phyloP scores from a whole-genome alignment of 2,329 filamentous ascomycete genomes.

The Chaetomiaceae sp. region DNA sequence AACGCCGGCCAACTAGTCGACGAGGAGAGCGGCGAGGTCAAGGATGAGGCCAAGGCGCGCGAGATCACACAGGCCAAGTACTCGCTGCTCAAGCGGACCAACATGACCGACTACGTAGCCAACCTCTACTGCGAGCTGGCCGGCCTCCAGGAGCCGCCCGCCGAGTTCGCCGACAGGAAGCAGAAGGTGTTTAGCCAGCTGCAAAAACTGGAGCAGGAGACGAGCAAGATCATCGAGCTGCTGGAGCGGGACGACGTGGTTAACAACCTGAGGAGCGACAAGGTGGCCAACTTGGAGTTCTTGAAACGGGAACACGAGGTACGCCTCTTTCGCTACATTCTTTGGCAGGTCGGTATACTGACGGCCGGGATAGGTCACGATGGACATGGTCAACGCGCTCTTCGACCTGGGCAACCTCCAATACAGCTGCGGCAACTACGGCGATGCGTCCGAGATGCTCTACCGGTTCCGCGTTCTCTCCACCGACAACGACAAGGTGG shows the following conservation, averaged over 20 bases:
- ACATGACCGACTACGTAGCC: constrained; percentile 98
- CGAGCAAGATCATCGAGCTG: constrained; percentile 80
- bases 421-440: constrained; percentile 96
- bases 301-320: constrained; percentile 93
- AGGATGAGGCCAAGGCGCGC: constrained; percentile 52
- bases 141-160: constrained; percentile 69
- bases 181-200: constrained; percentile 81
- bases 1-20: constrained; percentile 77
- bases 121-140: constrained; percentile 87
- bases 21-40: constrained; percentile 48
- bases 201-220: constrained; percentile 81
- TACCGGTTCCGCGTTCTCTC: constrained; percentile 98
- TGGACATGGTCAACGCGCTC: constrained; percentile 92
- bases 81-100: constrained; percentile 90
- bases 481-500: constrained; percentile 97
- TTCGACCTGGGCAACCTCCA: constrained; percentile 97
- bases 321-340: constrained; percentile 32
- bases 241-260: constrained; percentile 87
- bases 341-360: not conserved
- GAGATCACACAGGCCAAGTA: constrained; percentile 85
- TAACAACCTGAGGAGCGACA: constrained; percentile 87
- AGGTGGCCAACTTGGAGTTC: constrained; percentile 97
- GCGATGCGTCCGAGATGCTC: constrained; percentile 81
- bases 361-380: constrained; percentile 59
- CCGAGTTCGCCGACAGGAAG: constrained; percentile 83